Evolutionary conservation across 2,329 filamentous ascomycete species (phyloP).

Genomic region (Tolypocladium ophioglossoides): DNA sequence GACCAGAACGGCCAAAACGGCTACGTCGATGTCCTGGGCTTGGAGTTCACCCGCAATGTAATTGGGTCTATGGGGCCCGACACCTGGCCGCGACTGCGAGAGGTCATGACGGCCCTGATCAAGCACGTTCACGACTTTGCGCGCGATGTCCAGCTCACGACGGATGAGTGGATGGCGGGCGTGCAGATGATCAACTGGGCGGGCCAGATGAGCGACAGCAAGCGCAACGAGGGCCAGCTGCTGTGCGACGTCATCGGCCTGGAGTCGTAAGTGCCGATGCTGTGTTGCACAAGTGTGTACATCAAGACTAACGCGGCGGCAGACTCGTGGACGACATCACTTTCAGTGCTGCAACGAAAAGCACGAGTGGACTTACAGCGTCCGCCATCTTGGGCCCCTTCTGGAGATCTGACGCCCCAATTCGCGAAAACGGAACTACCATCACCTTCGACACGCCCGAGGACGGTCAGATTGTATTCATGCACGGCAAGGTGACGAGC

Average conservation of each 20-base stretch:
- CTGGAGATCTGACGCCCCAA: constrained; percentile 64
- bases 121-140: constrained; percentile 73
- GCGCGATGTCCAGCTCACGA: constrained; percentile 66
- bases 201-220: constrained; percentile 57
- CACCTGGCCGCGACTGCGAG: constrained; percentile 54
- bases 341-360: constrained; percentile 42
- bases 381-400: constrained; percentile 80
- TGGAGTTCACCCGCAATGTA: constrained; percentile 60
- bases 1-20: constrained; percentile 1
- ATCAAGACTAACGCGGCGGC: not conserved
- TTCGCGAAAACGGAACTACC: constrained; percentile 56
- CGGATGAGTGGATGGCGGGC: constrained; percentile 69
- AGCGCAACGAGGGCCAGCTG: constrained; percentile 64
- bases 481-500: constrained; percentile 51
- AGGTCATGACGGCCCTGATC: constrained; percentile 58
- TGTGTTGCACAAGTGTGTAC: not conserved
- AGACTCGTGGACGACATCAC: constrained; percentile 73
- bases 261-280: constrained; percentile 42
- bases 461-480: constrained; percentile 43
- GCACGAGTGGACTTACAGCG: constrained; percentile 45
- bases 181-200: constrained; percentile 49
- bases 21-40: constrained; percentile 17
- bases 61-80: constrained; percentile 65
- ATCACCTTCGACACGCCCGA: constrained; percentile 46
- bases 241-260: constrained; percentile 65